phyloP scores from a whole-genome alignment of 805 yeast genomes.

The Wickerhamomyces hampshirensis region DNA sequence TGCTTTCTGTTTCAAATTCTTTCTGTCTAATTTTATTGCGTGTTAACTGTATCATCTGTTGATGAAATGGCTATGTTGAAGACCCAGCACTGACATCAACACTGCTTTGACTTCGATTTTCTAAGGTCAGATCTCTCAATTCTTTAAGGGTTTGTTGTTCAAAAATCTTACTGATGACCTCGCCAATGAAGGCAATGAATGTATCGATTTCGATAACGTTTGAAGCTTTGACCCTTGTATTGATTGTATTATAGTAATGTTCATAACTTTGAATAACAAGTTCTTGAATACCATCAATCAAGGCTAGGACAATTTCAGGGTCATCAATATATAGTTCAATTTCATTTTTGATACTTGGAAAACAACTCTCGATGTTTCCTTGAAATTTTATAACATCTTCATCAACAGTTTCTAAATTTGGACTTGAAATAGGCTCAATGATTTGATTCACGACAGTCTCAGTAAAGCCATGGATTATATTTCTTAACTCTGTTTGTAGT shows the following conservation, averaged over 20 bases:
- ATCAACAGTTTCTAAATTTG: conserved; percentile 22
- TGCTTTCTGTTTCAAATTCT: too few species aligned
- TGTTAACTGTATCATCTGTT: too few species aligned
- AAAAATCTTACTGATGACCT: conserved; percentile 28
- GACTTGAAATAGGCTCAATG: conserved; percentile 38
- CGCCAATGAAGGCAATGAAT: conserved; percentile 44
- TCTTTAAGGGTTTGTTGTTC: conserved; percentile 10
- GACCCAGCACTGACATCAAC: too few species aligned
- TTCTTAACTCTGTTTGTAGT: conserved; percentile 66
- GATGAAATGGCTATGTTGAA: too few species aligned
- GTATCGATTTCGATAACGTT: conserved; percentile 63
- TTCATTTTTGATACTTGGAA: conserved; percentile 52
- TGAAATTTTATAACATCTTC: conserved; percentile 39
- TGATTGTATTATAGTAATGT: conserved; percentile 36
- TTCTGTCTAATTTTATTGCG: too few species aligned
- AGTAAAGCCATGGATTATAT: conserved; percentile 57
- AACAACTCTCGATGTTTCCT: conserved; percentile 42
- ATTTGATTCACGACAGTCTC: conserved; percentile 48
- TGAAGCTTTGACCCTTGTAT: conserved; percentile 28
- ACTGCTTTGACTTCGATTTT: too few species aligned
- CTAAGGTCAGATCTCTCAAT: background rate
- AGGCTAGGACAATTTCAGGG: conserved; percentile 39
- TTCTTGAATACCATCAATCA: conserved; percentile 65
- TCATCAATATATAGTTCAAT: conserved; percentile 56
- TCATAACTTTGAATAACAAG: conserved; percentile 55